Evolutionary conservation across 2,329 filamentous ascomycete genomes (phyloP), one percentile per base, ranked within the genome.

Genomic region (Sordariomycetes sp.): DNA sequence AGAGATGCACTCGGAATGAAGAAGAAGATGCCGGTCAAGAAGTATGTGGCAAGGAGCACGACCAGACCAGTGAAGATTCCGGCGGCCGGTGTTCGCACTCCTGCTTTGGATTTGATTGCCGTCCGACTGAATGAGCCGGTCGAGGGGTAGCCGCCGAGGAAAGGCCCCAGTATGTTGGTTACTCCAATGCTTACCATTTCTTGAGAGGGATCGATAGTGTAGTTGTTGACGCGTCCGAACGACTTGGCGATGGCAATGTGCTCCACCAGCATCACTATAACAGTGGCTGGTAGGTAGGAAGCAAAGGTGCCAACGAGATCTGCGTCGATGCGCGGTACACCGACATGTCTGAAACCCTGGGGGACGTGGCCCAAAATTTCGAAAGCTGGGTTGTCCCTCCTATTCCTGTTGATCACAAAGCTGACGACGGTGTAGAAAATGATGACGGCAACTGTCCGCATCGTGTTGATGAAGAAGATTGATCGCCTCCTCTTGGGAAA

Each of bases 171-270:
- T 24, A 96, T 68, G 53, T 96, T 96, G 21, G 81, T 83, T 19
- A 95, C 75, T 42, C 90, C 90, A 44, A 96, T 94, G 16, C 86
- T 90, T 30, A 96, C 85, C 61, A 96, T 74, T 55, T 96, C 90
- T 55, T 96, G 90, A 0, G 90, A 95, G 0, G 90, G 88, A 46
- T 95, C 80, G 53, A 96, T 95, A 12, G 77, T 81, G 59, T 96
- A 96, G 63, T 94, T 94, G 66, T 95, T 96, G 47, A 95, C 75
- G 38, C 90, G 75, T 8, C 90, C 92, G 46, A 96, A 96, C 0
- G 90, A 95, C 57, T 96, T 96, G 14, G 88, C 86, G 42, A 96
- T 95, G 30, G 90, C 87, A 47, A 96, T 94, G 54, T 96, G 90
- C 59, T 96, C 92, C 40, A 96, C 93, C 23, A 96, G 70, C 37